Conservation (phyloP, 2,329 filamentous ascomycete genomes). For the Grosmannia serpens region DNA sequence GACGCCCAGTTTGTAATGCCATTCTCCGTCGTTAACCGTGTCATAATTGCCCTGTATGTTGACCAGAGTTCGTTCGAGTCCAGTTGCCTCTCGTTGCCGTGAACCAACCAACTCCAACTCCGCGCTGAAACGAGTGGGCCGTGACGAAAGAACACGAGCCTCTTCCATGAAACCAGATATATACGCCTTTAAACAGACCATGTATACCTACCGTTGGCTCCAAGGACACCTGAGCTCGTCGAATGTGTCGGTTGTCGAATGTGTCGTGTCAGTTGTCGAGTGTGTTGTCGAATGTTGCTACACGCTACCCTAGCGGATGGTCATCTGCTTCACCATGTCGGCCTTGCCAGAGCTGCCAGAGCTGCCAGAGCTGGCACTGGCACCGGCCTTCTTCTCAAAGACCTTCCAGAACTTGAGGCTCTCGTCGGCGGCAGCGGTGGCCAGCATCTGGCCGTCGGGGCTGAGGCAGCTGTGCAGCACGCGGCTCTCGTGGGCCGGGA, state of each 20-base stretch:
- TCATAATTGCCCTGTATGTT: background rate
- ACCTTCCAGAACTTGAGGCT: slow-evolving; percentile 99
- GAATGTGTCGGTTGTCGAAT: slow-evolving; percentile 9
- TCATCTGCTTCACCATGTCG: slow-evolving; percentile 89
- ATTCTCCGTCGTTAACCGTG: background rate
- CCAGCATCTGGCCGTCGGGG: slow-evolving; percentile 95
- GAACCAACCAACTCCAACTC: slow-evolving; percentile 32
- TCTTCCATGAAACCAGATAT: slow-evolving; percentile 11
- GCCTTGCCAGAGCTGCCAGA: slow-evolving; percentile 65
- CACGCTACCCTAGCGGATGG: slow-evolving; percentile 52
- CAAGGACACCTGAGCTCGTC: slow-evolving; percentile 5
- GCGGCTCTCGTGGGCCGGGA: slow-evolving; percentile 91
- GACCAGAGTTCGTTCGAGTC: background rate
- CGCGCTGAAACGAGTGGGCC: slow-evolving; percentile 30
- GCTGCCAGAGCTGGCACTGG: slow-evolving; percentile 50
- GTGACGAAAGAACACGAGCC: slow-evolving; percentile 5
- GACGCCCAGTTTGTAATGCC: background rate
- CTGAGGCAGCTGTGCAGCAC: slow-evolving; percentile 95
- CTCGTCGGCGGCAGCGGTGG: slow-evolving; percentile 83
- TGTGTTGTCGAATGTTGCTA: background rate
- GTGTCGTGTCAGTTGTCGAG: background rate
- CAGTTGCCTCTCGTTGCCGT: background rate
- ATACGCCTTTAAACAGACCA: slow-evolving; percentile 2
- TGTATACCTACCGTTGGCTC: slow-evolving; percentile 34
- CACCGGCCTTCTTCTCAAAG: slow-evolving; percentile 93